phyloP scores from a whole-genome alignment of 106 monocot species.

The Dendrobium nobile region DNA sequence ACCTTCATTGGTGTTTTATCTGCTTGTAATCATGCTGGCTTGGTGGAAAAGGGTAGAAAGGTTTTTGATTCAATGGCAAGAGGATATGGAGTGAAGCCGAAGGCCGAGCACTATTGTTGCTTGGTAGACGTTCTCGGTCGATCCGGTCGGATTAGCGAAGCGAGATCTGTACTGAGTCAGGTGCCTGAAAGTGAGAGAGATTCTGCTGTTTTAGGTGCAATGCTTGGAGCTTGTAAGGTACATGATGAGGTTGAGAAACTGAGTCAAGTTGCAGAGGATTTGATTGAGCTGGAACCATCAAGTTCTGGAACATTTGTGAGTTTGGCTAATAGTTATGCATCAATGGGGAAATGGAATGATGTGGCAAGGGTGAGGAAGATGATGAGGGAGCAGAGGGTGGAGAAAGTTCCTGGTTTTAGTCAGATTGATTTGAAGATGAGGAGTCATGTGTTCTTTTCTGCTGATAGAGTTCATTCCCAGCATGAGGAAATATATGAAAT shows the following conservation, averaged over 20 bases:
- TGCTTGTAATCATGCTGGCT: constrained; percentile 35
- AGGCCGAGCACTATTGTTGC: constrained; percentile 30
- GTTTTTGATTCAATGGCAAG: constrained; percentile 29
- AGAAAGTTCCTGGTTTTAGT: constrained; percentile 36
- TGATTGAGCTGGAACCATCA: constrained; percentile 19
- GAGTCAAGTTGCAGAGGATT: constrained; percentile 22
- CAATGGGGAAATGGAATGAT: constrained; percentile 22
- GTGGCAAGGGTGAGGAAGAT: constrained; percentile 29
- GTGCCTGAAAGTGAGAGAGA: constrained; percentile 16
- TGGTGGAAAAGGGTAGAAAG: constrained; percentile 27
- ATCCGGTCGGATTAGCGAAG: constrained; percentile 26
- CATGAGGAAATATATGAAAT: constrained; percentile 27
- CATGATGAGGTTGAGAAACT: neutral
- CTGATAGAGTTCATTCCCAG: constrained; percentile 22
- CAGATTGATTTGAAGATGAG: constrained; percentile 25
- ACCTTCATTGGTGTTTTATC: constrained; percentile 30
- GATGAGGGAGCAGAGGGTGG: constrained; percentile 38
- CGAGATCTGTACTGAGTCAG: constrained; percentile 8
- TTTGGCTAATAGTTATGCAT: constrained; percentile 31
- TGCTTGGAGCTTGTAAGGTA: constrained; percentile 32
- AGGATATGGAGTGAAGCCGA: constrained; percentile 17
- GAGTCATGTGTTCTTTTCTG: constrained; percentile 33
- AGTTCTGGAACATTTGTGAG: constrained; percentile 18
- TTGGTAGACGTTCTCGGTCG: constrained; percentile 29
- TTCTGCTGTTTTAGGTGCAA: constrained; percentile 21